phyloP scores from a whole-genome alignment of 2,329 filamentous ascomycete genomes.

The Scorias spongiosa region DNA sequence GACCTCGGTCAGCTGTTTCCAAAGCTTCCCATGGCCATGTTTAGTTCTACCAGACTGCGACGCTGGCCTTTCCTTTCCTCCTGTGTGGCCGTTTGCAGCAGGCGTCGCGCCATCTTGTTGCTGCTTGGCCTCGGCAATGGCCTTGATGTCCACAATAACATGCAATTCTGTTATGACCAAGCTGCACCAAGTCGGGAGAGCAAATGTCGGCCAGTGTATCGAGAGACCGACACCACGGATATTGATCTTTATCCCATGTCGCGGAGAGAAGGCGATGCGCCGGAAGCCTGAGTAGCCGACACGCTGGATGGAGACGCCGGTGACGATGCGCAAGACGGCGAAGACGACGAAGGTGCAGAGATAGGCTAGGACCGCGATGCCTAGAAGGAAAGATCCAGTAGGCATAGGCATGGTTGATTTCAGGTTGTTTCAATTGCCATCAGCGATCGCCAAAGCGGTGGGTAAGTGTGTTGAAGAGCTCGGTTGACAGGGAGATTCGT shows the following conservation, averaged over 20 bases:
- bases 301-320: conserved; percentile 88
- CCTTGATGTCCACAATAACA: conserved; percentile 63
- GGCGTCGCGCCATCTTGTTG: background rate
- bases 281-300: conserved; percentile 86
- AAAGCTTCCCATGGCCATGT: conserved; percentile 48
- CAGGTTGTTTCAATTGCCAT: conserved; percentile 5
- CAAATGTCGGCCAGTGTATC: conserved; percentile 86
- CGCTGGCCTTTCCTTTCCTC: conserved; percentile 4
- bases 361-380: conserved; percentile 72
- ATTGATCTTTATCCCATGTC: conserved; percentile 78
- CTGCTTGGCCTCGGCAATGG: conserved; percentile 30
- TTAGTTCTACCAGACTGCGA: conserved; percentile 13
- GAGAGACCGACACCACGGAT: conserved; percentile 77
- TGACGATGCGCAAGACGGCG: conserved; percentile 79
- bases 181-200: conserved; percentile 92
- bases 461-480: too few relatives aligned
- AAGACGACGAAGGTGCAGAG: conserved; percentile 86
- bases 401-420: conserved; percentile 27
- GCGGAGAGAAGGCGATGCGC: conserved; percentile 76
- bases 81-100: conserved; percentile 3
- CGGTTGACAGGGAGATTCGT: too few relatives aligned
- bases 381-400: conserved; percentile 58
- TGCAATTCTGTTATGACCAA: conserved; percentile 74
- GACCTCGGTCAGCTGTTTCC: conserved; percentile 59
- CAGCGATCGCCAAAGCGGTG: conserved; percentile 1